Percentiles rank a stretch among this genome's conserved stretches.
phyloP scores from a whole-genome alignment of 1,284 basidiomycete species.

The Cystobasidiaceae sp. region DNA sequence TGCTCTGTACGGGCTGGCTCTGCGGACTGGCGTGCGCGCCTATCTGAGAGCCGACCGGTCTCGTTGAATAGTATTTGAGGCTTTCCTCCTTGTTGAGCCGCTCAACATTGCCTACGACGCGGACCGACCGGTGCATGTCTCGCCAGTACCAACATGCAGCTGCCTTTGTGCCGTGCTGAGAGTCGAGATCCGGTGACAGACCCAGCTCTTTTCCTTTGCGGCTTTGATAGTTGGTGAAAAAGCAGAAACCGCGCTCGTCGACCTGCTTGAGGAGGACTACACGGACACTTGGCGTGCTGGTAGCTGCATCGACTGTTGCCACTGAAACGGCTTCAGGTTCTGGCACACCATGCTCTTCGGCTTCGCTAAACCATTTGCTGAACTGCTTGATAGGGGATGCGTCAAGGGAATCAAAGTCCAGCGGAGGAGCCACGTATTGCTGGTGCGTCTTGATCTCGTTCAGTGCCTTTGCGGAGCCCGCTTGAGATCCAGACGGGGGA shows the following conservation, averaged over 20 bases:
- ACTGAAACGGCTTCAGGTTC: slow-evolving; percentile 86
- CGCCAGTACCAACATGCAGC: slow-evolving; percentile 88
- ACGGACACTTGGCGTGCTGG: slow-evolving; percentile 72
- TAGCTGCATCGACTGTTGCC: slow-evolving; percentile 63
- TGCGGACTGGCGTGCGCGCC: slow-evolving; percentile 93
- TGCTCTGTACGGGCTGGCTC: slow-evolving; percentile 68
- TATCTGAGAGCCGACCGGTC: slow-evolving; percentile 76
- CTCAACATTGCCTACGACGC: slow-evolving; percentile 80
- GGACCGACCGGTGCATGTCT: slow-evolving; percentile 72
- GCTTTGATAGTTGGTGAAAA: slow-evolving; percentile 93
- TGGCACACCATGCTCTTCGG: slow-evolving; percentile 53
- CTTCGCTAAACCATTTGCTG: slow-evolving; percentile 71
- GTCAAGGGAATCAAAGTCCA: slow-evolving; percentile 16
- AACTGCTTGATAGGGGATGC: slow-evolving; percentile 74
- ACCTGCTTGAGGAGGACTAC: slow-evolving; percentile 88
- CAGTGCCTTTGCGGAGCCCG: slow-evolving; percentile 11
- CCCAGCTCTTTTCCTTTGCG: slow-evolving; percentile 79
- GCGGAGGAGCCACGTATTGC: slow-evolving; percentile 23
- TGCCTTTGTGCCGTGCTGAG: slow-evolving; percentile 53
- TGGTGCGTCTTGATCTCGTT: slow-evolving; percentile 22
- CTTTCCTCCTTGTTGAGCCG: slow-evolving; percentile 66
- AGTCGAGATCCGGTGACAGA: slow-evolving; percentile 55
- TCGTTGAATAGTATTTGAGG: slow-evolving; percentile 73
- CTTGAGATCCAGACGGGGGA: neutral
- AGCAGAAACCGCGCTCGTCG: slow-evolving; percentile 79